These are phyloP conservation scores for Phytophthora chlamydospora DNA, from an alignment of 352 stramenopile species.

Conservation along the genomic window DNA sequence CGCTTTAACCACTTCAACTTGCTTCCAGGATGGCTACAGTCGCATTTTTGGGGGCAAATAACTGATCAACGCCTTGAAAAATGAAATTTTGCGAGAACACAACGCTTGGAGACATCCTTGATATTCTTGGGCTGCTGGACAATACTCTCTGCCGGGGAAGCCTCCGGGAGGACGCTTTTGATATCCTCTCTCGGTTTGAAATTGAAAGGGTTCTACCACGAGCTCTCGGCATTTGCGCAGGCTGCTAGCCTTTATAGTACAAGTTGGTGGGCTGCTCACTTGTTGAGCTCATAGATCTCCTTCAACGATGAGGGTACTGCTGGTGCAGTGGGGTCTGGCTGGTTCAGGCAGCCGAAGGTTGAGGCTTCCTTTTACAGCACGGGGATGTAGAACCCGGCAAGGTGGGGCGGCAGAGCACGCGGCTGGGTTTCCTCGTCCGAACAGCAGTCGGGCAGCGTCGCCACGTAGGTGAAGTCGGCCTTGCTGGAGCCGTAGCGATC, in stretches of 20 bases:
- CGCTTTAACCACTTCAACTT: slow-evolving; percentile 22
- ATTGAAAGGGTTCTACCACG: background rate
- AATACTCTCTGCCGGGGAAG: too few relatives aligned
- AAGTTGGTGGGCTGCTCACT: slow-evolving; percentile 1
- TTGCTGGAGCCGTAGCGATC: slow-evolving; percentile 35
- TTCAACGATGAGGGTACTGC: slow-evolving; percentile 1
- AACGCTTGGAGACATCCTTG: background rate
- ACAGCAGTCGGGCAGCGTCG: slow-evolving; percentile 19
- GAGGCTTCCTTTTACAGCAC: slow-evolving; percentile 19
- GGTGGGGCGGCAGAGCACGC: background rate
- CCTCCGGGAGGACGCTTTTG: too few relatives aligned
- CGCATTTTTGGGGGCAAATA: slow-evolving; percentile 1
- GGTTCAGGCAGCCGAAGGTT: background rate
- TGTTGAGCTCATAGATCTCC: slow-evolving; percentile 3
- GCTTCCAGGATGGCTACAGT: slow-evolving; percentile 12
- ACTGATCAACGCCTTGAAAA: background rate
- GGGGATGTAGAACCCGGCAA: slow-evolving; percentile 37
- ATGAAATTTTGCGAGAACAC: slow-evolving; percentile 7
- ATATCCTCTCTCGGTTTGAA: background rate
- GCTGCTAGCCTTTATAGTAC: slow-evolving; percentile 11
- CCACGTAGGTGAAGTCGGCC: slow-evolving; percentile 32
- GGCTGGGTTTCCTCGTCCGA: slow-evolving; percentile 11
- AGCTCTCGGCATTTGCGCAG: too few relatives aligned
- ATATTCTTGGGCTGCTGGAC: too few relatives aligned
- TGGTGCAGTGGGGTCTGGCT: slow-evolving; percentile 2